phyloP scores from a whole-genome alignment of 1,284 basidiomycete species.

The Trametes sp. region DNA sequence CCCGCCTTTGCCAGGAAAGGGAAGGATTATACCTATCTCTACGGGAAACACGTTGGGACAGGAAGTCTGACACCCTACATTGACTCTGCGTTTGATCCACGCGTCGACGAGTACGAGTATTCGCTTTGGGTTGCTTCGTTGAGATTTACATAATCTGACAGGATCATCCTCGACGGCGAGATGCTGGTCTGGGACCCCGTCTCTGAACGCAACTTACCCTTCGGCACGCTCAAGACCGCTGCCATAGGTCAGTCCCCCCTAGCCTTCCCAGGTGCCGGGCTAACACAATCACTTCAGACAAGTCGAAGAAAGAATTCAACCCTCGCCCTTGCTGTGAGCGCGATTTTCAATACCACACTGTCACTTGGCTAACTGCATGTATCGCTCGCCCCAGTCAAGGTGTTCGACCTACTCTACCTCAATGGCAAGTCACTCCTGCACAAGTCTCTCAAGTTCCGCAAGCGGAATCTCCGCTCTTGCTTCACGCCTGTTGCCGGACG shows the following conservation, averaged over 20 bases:
- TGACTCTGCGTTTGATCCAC: conserved; percentile 72
- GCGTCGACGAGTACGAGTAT: conserved; percentile 77
- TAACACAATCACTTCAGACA: conserved; percentile 54
- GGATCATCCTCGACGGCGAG: conserved; percentile 93
- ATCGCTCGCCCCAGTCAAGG: conserved; percentile 70
- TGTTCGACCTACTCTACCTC: conserved; percentile 91
- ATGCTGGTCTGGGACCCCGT: conserved; percentile 97
- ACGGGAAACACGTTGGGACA: conserved; percentile 80
- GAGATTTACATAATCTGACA: conserved; percentile 42
- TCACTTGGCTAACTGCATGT: conserved; percentile 1
- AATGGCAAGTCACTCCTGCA: conserved; percentile 78
- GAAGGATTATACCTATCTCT: conserved; percentile 93
- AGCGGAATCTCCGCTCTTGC: conserved; percentile 71
- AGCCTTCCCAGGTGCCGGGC: not conserved
- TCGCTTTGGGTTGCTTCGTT: not conserved
- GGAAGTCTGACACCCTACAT: conserved; percentile 91
- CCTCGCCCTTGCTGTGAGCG: conserved; percentile 89
- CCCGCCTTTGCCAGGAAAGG: too few species aligned
- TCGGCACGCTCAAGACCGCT: conserved; percentile 91
- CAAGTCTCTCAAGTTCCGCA: conserved; percentile 69
- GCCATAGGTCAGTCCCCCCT: conserved; percentile 67
- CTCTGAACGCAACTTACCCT: conserved; percentile 85
- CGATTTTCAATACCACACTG: not conserved
- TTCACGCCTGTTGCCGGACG: conserved; percentile 75
- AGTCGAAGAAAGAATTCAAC: conserved; percentile 70